These are phyloP conservation scores for Podila minutissima DNA, from an alignment of 192 early-diverging fungal species.

Conservation along the genomic window DNA sequence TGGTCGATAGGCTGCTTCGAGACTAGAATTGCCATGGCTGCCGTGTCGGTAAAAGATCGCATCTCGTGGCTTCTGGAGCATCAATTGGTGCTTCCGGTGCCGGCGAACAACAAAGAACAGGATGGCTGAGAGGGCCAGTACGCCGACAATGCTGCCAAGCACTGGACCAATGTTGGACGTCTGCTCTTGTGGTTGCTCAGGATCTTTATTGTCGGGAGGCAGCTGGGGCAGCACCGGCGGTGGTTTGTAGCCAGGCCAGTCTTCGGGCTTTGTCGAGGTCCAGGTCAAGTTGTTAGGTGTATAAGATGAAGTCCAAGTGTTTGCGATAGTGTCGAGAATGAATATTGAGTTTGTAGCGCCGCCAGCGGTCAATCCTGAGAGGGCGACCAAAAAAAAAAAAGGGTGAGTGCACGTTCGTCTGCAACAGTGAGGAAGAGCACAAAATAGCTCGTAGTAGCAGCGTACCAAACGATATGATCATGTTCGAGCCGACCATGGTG, in stretches of 20 bases:
- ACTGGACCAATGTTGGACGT: conserved; percentile 10
- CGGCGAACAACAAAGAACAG: conserved; percentile 8
- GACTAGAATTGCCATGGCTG: neutral
- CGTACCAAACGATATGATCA: conserved; percentile 37
- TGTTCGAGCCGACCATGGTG: conserved; percentile 38
- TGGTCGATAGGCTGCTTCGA: conserved; percentile 23
- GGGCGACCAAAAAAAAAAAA: neutral
- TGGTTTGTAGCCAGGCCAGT: conserved; percentile 52
- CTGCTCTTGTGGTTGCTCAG: neutral
- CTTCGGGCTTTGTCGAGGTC: conserved; percentile 44
- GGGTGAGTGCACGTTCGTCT: neutral
- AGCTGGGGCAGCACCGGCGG: conserved; percentile 13
- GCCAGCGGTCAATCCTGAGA: conserved; percentile 35
- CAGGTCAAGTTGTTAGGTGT: conserved; percentile 21
- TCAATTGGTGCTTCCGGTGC: neutral
- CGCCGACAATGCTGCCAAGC: conserved; percentile 20
- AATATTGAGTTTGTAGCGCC: conserved; percentile 40
- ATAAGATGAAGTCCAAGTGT: conserved; percentile 43
- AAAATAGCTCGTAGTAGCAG: neutral
- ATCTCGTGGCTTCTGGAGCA: neutral
- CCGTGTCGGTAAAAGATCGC: conserved; percentile 3
- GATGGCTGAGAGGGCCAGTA: conserved; percentile 9
- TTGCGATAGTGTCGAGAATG: conserved; percentile 30
- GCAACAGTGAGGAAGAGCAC: neutral
- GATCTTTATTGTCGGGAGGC: conserved; percentile 3